Conservation (phyloP, 2,329 filamentous ascomycete species). For the Waltergamsia citrina region DNA sequence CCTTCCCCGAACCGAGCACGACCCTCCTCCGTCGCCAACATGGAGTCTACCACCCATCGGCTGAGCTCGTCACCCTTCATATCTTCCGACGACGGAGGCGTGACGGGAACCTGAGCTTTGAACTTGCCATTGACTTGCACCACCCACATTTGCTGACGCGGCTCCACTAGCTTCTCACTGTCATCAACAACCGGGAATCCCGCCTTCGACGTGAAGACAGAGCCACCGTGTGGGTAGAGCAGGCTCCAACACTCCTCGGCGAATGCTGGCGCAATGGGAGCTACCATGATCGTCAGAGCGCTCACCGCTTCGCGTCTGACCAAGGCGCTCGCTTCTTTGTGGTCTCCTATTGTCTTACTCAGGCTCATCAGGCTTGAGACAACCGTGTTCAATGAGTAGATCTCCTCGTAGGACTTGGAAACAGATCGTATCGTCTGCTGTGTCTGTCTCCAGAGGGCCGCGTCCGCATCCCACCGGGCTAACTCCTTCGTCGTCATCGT, state of each 20-base stretch:
- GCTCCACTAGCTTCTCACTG: slow-evolving; percentile 37
- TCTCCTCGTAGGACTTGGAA: slow-evolving; percentile 57
- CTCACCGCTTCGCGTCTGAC: slow-evolving; percentile 41
- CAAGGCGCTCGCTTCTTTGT: slow-evolving; percentile 22
- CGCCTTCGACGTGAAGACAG: slow-evolving; percentile 34
- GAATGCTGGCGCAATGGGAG: slow-evolving; percentile 72
- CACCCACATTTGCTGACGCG: slow-evolving; percentile 45
- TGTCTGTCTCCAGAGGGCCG: slow-evolving; percentile 51
- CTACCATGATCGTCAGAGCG: slow-evolving; percentile 60
- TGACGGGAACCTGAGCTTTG: slow-evolving; percentile 57
- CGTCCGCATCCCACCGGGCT: slow-evolving; percentile 34
- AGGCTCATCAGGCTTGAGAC: slow-evolving; percentile 76
- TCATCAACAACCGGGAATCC: slow-evolving; percentile 52
- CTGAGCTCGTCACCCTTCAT: slow-evolving; percentile 35
- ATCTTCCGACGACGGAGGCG: slow-evolving; percentile 32
- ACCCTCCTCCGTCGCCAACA: slow-evolving; percentile 54
- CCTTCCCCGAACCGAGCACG: slow-evolving; percentile 42
- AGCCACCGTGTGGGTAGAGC: slow-evolving; percentile 27
- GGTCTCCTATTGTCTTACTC: slow-evolving; percentile 51
- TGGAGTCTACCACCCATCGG: slow-evolving; percentile 50
- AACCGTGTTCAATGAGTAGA: slow-evolving; percentile 73
- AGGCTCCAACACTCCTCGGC: slow-evolving; percentile 72
- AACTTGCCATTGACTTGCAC: slow-evolving; percentile 78
- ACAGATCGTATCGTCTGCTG: slow-evolving; percentile 61
- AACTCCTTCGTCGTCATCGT: slow-evolving; percentile 21